Evolutionary conservation across 148 eudicot species (phyloP).

Genomic region (Hydrangea macrophylla): DNA sequence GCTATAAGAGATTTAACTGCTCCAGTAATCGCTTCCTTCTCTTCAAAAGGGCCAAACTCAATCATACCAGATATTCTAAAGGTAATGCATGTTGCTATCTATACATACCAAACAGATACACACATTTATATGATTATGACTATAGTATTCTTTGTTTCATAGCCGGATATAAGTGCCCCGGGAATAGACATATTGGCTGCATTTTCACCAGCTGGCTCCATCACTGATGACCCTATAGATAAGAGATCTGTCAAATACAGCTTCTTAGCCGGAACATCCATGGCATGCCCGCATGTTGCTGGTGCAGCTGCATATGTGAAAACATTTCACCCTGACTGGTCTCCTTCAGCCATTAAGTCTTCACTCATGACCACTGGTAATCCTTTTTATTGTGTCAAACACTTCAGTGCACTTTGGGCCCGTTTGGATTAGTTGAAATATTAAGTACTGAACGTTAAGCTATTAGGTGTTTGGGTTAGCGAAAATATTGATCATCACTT

Average conservation of each 20-base stretch:
- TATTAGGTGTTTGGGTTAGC: no score
- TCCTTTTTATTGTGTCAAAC: not conserved
- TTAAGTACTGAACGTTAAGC: no score
- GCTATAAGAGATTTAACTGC: slow-evolving; percentile 12
- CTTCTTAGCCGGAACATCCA: slow-evolving; percentile 56
- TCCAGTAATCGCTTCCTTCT: slow-evolving; percentile 27
- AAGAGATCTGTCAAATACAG: slow-evolving; percentile 28
- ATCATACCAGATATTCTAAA: slow-evolving; percentile 23
- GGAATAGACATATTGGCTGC: slow-evolving; percentile 68
- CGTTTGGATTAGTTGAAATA: no score
- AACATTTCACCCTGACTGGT: slow-evolving; percentile 63
- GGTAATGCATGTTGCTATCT: no score
- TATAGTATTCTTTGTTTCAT: no score
- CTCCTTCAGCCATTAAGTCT: slow-evolving; percentile 63
- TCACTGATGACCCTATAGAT: not conserved
- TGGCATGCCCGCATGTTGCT: slow-evolving; percentile 71
- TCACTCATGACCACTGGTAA: slow-evolving; percentile 74
- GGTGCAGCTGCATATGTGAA: slow-evolving; percentile 57
- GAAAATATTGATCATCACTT: no score
- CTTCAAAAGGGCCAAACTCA: slow-evolving; percentile 28
- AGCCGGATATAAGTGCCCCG: slow-evolving; percentile 81
- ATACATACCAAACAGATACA: no score
- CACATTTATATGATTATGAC: no score
- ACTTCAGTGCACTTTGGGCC: no score
- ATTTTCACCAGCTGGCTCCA: slow-evolving; percentile 29